A percentile compares a stretch with the other conserved stretches of the same genome.
Conservation (phyloP, 805 yeast species). For the Monosporozyma unispora region DNA sequence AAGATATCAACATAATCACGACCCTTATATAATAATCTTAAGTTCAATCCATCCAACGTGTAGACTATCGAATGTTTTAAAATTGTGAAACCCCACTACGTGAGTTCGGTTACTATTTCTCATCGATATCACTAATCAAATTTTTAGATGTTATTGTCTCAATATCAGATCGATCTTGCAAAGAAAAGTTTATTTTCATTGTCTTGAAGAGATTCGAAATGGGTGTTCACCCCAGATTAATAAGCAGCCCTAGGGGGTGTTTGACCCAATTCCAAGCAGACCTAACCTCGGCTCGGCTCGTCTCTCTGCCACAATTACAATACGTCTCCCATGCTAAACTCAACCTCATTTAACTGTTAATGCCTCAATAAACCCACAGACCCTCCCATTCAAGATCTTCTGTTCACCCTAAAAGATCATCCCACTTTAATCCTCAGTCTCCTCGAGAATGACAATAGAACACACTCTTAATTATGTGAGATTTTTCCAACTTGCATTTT, state of each 20-base stretch:
- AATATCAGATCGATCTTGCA: neutral
- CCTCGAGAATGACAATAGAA: too few relatives aligned
- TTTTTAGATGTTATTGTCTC: neutral
- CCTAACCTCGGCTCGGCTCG: neutral
- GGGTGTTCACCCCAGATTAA: slow-evolving; percentile 1
- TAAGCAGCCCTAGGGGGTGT: neutral
- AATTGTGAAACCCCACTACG: neutral
- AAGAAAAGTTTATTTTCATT: neutral
- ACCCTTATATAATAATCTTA: neutral
- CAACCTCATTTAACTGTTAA: too few relatives aligned
- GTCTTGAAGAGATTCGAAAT: neutral
- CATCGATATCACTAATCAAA: neutral
- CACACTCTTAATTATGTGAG: too few relatives aligned
- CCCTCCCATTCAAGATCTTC: too few relatives aligned
- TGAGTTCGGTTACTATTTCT: neutral
- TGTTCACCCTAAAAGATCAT: too few relatives aligned
- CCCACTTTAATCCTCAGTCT: too few relatives aligned
- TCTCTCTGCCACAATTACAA: too few relatives aligned
- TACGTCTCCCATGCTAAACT: too few relatives aligned
- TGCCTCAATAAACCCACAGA: too few relatives aligned
- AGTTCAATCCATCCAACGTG: neutral
- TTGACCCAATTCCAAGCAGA: too few relatives aligned
- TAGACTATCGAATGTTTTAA: neutral
- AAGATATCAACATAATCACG: neutral
- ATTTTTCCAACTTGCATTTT: too few relatives aligned